Percentiles rank a stretch among this genome's conserved stretches.
Conservation (phyloP, 225 moss, liverwort and hornwort species). For the Bryum argenteum region DNA sequence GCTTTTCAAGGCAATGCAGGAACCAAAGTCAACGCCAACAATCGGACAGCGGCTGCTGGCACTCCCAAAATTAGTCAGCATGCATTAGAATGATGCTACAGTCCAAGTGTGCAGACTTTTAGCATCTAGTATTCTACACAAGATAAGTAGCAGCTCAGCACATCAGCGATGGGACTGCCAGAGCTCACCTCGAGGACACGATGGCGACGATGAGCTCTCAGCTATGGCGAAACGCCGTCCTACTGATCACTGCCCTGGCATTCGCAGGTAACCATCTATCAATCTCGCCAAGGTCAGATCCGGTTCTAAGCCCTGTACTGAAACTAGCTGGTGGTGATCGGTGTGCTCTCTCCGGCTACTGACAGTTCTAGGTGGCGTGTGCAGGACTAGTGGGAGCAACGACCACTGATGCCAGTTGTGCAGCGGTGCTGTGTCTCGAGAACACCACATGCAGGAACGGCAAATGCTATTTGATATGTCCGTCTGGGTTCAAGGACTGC, state of each 20-base stretch:
- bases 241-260: slow-evolving; percentile 20
- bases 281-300: too few species aligned
- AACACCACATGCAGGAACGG: slow-evolving; percentile 24
- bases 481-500: slow-evolving; percentile 7
- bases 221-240: background rate
- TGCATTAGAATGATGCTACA: background rate
- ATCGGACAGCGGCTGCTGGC: background rate
- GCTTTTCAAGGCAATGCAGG: too few species aligned
- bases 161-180: background rate
- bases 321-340: too few species aligned
- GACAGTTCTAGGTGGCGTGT: background rate
- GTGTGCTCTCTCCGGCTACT: too few species aligned
- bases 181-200: background rate
- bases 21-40: slow-evolving; percentile 4
- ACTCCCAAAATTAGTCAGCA: background rate
- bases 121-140: too few species aligned
- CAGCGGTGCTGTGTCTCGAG: slow-evolving; percentile 19
- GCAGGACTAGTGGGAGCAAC: slow-evolving; percentile 20
- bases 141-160: too few species aligned
- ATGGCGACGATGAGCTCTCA: background rate
- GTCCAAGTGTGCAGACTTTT: too few species aligned
- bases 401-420: slow-evolving; percentile 11
- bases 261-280: too few species aligned
- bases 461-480: slow-evolving; percentile 27
- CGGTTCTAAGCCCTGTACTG: too few species aligned